Evolutionary conservation across 306 rosid genomes (phyloP).

Genomic region (Corylus avellana): DNA sequence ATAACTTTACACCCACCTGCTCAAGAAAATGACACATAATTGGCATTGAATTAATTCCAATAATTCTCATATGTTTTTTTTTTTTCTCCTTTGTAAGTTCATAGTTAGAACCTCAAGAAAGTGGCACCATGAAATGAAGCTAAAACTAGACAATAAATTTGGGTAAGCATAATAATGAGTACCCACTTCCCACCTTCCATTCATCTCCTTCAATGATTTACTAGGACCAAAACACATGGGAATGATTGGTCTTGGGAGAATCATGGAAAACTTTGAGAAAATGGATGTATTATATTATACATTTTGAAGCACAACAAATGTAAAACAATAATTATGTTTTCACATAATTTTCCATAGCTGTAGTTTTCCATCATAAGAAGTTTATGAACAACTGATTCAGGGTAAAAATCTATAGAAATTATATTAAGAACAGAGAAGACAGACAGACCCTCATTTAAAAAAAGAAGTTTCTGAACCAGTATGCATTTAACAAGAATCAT

Average conservation of each 20-base stretch:
- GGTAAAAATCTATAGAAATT: not conserved
- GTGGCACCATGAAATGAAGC: not conserved
- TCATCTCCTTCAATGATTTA: not conserved
- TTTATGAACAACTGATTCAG: not conserved
- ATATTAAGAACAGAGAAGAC: not conserved
- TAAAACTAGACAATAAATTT: not conserved
- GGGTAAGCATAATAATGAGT: not conserved
- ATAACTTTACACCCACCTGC: constrained; percentile 39
- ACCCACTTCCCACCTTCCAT: not conserved
- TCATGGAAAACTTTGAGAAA: not conserved
- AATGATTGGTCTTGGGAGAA: not conserved
- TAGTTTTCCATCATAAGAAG: not conserved
- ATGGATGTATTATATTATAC: not conserved
- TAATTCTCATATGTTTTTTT: not conserved
- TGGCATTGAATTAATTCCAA: constrained; percentile 20
- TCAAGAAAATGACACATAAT: constrained; percentile 39
- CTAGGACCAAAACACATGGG: not conserved
- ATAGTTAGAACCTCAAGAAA: not conserved
- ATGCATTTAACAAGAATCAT: not conserved
- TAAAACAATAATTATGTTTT: not conserved
- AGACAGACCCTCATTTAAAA: not conserved
- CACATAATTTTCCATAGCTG: not conserved
- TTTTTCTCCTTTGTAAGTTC: not conserved
- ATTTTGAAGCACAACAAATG: not conserved
- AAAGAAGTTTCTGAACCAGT: no score